These are phyloP conservation scores for Hymenochaete sp. DNA, from an alignment of 1,284 basidiomycete species.

Conservation along the genomic window DNA sequence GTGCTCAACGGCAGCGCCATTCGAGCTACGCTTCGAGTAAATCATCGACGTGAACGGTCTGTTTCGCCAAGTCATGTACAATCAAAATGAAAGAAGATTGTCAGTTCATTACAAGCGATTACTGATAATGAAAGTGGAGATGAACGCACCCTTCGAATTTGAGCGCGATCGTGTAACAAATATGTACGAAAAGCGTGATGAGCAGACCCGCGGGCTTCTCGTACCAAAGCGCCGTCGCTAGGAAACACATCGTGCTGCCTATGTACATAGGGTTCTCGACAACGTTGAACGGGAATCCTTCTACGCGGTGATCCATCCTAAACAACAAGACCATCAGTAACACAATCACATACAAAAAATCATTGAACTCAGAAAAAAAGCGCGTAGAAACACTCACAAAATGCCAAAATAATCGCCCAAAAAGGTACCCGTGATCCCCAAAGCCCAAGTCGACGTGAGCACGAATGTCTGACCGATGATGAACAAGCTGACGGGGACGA, in stretches of 20 bases:
- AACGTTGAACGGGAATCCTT: slow-evolving; percentile 94
- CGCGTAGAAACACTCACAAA: slow-evolving; percentile 29
- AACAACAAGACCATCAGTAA: background rate
- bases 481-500: slow-evolving; percentile 62
- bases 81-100: too few species aligned
- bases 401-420: slow-evolving; percentile 99
- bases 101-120: slow-evolving; percentile 12
- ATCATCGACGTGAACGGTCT: slow-evolving; percentile 82
- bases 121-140: background rate
- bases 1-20: slow-evolving; percentile 21
- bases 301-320: slow-evolving; percentile 73
- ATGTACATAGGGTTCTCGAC: slow-evolving; percentile 94
- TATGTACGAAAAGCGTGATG: slow-evolving; percentile 69
- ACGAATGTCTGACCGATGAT: slow-evolving; percentile 73
- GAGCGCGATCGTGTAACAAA: slow-evolving; percentile 78
- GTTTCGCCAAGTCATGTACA: too few species aligned
- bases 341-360: too few species aligned
- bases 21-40: slow-evolving; percentile 53
- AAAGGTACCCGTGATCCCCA: slow-evolving; percentile 92
- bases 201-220: slow-evolving; percentile 74
- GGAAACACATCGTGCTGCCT: slow-evolving; percentile 82
- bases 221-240: slow-evolving; percentile 79
- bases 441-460: slow-evolving; percentile 80
- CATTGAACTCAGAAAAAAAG: background rate
- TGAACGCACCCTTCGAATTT: slow-evolving; percentile 73